Base-by-base conservation (phyloP, 208 protist genomes). In the Trypanosoma platydactyli region DNA sequence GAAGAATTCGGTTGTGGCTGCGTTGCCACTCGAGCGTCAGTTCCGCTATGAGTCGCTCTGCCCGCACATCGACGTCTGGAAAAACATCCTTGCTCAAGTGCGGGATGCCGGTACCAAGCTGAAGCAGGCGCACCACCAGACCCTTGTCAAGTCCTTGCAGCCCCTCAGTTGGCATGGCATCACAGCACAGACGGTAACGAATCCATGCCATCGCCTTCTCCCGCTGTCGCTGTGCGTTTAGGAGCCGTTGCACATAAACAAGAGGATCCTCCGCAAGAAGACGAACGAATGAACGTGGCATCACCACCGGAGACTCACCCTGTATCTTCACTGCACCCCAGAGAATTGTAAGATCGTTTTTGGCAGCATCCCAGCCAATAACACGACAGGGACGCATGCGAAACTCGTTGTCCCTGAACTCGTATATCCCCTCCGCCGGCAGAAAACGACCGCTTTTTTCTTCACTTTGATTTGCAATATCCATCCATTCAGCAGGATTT, bases 401-500 rank as follows among this genome's bases (percentile, higher is more conserved):
- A 65, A 84, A 96, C 3, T 69, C 49, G 22, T 58, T 67, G 38
- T 52, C 61, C 55, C 67, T 46, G 57, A 74, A 75, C 29, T 81
- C 65, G 50, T 79, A 84, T 38, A 94, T 83, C 6, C 81, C 89
- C 67, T 94, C 83, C 0, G 92, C 90, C 20, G 92, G 92, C 5
- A 97, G 75, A 73, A 92, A 97, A 12, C 74, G 79, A 24, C 86
- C 65, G 25, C 38, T 45, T 27, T 70, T 56, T 59, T 87, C 55
- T 44, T 73, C 55, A 68, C 64, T 70, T 20, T 46, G 75, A 11
- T 58, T 54, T 24, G 92, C 92, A 64, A 97, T 94, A 48, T 76
- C 79, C 85, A 94, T 97, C 91, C 92, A 97, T 83, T 97, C 92
- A 6, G 77, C 74, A 13, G 92, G 88, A 61, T 89, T 95, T 51